Evolutionary conservation across 345 rosid genomes (phyloP).

Genomic region (Clausena lansium): DNA sequence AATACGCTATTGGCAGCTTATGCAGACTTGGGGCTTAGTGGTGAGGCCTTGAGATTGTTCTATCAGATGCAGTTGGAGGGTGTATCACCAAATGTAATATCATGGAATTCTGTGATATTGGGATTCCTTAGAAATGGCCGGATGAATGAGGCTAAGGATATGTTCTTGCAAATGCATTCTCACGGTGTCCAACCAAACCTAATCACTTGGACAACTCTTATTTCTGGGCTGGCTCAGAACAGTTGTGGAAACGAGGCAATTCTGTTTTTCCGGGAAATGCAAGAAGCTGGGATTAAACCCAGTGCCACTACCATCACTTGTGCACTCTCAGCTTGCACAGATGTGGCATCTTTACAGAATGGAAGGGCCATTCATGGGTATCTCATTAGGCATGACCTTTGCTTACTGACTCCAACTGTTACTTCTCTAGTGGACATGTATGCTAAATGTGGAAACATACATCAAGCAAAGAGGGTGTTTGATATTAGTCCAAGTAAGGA

Average conservation of each 20-base stretch:
- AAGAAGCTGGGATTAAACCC: slow-evolving; percentile 55
- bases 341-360: slow-evolving; percentile 34
- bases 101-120: slow-evolving; percentile 65
- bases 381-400: slow-evolving; percentile 39
- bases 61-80: slow-evolving; percentile 73
- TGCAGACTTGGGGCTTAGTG: slow-evolving; percentile 52
- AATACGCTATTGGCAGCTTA: slow-evolving; percentile 60
- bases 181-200: slow-evolving; percentile 45
- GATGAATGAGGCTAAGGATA: slow-evolving; percentile 52
- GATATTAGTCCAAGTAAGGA: slow-evolving; percentile 25
- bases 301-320: slow-evolving; percentile 41
- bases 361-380: slow-evolving; percentile 64
- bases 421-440: slow-evolving; percentile 69
- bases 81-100: slow-evolving; percentile 51
- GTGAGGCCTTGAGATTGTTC: slow-evolving; percentile 65
- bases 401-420: slow-evolving; percentile 25
- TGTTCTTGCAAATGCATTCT: slow-evolving; percentile 62
- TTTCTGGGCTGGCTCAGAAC: slow-evolving; percentile 57
- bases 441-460: slow-evolving; percentile 58
- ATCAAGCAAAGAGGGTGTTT: slow-evolving; percentile 42
- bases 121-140: slow-evolving; percentile 57
- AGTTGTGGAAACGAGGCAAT: slow-evolving; percentile 42
- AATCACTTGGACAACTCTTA: slow-evolving; percentile 54
- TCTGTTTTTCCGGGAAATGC: slow-evolving; percentile 45
- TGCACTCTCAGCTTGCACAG: slow-evolving; percentile 46